Base-by-base conservation (phyloP, 176 grass and related monocot species). In the Zoysia japonica region DNA sequence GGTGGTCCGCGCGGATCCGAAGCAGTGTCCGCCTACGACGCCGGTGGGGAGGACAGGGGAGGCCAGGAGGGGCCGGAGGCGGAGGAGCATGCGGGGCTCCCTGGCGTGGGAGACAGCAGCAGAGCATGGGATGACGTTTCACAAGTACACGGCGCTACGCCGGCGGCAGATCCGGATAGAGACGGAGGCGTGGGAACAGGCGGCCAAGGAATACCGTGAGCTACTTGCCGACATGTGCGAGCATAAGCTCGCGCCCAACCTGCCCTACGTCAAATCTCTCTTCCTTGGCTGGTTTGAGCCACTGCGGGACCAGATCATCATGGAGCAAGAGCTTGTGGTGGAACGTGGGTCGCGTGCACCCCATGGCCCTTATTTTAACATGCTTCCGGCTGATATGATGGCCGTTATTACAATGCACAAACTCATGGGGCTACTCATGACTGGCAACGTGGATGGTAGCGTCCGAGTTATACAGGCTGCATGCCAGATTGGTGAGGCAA, bases 331-430 rank as follows among this genome's bases (percentile, higher is more conserved):
- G 47, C 65, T 72, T 8, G 79, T 91, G 54, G 75, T 71, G 3
- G 72, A 62, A 51, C 35, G 12, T 0, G 83, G 53, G n/a, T 37
- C 61, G 37, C 83, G 86, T 0, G 62, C 81, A 10, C 70, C 83
- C 0, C 79, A 93, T 37, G 83, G 40, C 0, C 71, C 81, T 0
- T 89, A 68, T 45, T 92, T 98, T 47, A 78, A 77, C 81, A 66
- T 77, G 57, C 88, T 98, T 11, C 95, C 92, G 0, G 90, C 95
- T 0, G 95, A 98, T 28, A 98, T 91, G 95, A 98, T 98, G 95
- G 95, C 95, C 2, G 90, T 98, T 42, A 98, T 98, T 68, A 94
- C 95, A 40, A 98, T 98, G 95, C 95, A 98, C 84, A 94, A 98
- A 66, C 66, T 94, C 80, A 98, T 98, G 95, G 91, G 95, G 11